Evolutionary conservation across 1,284 basidiomycete genomes (phyloP).

Genomic region (Heterobasidion occidentale): DNA sequence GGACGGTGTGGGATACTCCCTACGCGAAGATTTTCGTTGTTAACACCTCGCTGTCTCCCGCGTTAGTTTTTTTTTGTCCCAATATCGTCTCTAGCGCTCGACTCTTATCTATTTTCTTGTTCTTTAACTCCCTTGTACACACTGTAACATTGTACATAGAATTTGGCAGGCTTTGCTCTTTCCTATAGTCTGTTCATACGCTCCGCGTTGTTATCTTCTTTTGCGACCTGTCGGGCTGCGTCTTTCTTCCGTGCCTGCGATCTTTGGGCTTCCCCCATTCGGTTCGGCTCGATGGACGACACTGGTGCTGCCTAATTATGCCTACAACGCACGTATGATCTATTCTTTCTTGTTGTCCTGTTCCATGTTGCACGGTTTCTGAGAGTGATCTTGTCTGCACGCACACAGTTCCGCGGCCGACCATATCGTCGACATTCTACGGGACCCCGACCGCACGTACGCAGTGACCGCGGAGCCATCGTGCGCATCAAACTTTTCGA

Average conservation of each 20-base stretch:
- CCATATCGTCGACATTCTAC: too few species aligned
- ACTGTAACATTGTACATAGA: slow-evolving; percentile 10
- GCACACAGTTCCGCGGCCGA: too few species aligned
- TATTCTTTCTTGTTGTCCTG: too few species aligned
- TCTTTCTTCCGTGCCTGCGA: background rate
- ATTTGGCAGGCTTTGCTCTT: background rate
- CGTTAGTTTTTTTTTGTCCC: background rate
- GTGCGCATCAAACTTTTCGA: too few species aligned
- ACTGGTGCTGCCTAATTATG: background rate
- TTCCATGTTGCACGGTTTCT: too few species aligned
- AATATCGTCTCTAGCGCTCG: slow-evolving; percentile 6
- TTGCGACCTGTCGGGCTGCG: background rate
- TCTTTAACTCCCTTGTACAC: slow-evolving; percentile 7
- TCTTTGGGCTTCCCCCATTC: background rate
- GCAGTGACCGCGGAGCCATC: too few species aligned
- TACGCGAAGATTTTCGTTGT: background rate
- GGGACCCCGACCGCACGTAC: too few species aligned
- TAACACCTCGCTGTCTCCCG: background rate
- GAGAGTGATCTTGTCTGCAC: too few species aligned
- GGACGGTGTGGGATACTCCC: slow-evolving; percentile 7
- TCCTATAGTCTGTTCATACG: background rate
- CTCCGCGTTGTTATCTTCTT: background rate
- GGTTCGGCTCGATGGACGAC: background rate
- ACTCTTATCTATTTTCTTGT: slow-evolving; percentile 5
- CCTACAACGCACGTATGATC: background rate